These are phyloP conservation scores for Imleria badia DNA, from an alignment of 768 basidiomycete genomes.

Conservation along the genomic window DNA sequence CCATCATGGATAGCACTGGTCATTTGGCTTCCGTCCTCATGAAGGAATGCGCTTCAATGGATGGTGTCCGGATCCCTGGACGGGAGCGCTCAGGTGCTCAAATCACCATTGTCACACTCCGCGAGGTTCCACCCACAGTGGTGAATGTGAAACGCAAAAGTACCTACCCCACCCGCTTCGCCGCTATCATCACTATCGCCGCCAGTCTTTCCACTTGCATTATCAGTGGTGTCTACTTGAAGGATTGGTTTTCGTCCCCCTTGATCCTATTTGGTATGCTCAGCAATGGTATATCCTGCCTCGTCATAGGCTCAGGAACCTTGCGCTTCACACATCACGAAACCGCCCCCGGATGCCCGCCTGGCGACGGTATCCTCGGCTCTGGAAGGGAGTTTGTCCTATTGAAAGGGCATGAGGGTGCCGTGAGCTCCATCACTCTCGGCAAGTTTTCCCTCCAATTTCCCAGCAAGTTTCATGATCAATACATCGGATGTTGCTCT, in stretches of 20 bases:
- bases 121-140: not conserved
- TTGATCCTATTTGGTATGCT: constrained; percentile 31
- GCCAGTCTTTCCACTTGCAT: constrained; percentile 18
- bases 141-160: not conserved
- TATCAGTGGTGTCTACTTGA: constrained; percentile 9
- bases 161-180: not conserved
- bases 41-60: not conserved
- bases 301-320: constrained; percentile 19
- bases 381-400: constrained; percentile 6
- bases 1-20: not conserved
- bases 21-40: constrained; percentile 3
- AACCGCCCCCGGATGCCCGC: constrained; percentile 17
- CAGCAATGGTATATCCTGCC: constrained; percentile 28
- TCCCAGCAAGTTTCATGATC: not conserved
- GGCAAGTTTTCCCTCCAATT: constrained; percentile 14
- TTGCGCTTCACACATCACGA: constrained; percentile 14
- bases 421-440: constrained; percentile 27
- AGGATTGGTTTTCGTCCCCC: constrained; percentile 26
- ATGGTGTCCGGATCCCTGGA: not conserved
- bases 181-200: constrained; percentile 18
- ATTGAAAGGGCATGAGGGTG: constrained; percentile 8
- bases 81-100: not conserved
- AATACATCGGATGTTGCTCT: constrained; percentile 14
- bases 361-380: constrained; percentile 27
- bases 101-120: not conserved